These are phyloP conservation scores for Lonicera japonica DNA, from an alignment of 129 eudicot genomes.

Conservation along the genomic window DNA sequence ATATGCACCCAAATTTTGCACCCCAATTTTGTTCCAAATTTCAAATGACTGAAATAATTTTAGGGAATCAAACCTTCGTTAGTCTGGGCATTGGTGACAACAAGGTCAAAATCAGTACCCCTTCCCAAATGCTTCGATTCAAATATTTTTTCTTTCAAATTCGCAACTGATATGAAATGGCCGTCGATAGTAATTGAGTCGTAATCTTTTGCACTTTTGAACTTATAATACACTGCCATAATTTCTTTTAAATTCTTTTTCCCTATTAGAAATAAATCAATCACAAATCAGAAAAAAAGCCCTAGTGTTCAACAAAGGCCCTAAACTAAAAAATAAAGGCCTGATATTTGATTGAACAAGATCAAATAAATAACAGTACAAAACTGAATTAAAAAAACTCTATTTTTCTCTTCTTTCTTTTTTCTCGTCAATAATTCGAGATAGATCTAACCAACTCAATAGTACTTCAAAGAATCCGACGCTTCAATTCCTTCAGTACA, in stretches of 20 bases:
- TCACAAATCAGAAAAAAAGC: conserved; percentile 32
- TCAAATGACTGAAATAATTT: conserved; percentile 1
- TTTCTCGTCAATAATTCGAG: conserved; percentile 26
- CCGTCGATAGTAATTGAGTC: conserved; percentile 84
- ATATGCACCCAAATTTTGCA: neutral
- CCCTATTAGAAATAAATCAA: conserved; percentile 30
- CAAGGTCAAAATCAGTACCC: conserved; percentile 93
- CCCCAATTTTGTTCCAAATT: neutral
- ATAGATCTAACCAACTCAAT: conserved; percentile 43
- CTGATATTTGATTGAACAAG: conserved; percentile 46
- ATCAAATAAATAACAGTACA: conserved; percentile 24
- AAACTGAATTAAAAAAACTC: conserved; percentile 26
- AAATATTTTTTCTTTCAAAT: conserved; percentile 83
- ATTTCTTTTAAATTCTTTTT: conserved; percentile 25
- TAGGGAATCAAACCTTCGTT: conserved; percentile 59
- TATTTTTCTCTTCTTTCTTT: conserved; percentile 19
- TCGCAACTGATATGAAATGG: conserved; percentile 78
- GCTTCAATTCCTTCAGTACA: neutral
- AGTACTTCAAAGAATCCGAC: conserved; percentile 4
- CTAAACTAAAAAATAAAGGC: conserved; percentile 30
- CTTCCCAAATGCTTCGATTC: conserved; percentile 88
- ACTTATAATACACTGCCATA: conserved; percentile 94
- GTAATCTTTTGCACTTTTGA: conserved; percentile 97
- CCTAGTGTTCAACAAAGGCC: conserved; percentile 37
- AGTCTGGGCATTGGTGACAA: conserved; percentile 93